phyloP scores from a whole-genome alignment of 441 rosid genomes.

The Iberis amara region DNA sequence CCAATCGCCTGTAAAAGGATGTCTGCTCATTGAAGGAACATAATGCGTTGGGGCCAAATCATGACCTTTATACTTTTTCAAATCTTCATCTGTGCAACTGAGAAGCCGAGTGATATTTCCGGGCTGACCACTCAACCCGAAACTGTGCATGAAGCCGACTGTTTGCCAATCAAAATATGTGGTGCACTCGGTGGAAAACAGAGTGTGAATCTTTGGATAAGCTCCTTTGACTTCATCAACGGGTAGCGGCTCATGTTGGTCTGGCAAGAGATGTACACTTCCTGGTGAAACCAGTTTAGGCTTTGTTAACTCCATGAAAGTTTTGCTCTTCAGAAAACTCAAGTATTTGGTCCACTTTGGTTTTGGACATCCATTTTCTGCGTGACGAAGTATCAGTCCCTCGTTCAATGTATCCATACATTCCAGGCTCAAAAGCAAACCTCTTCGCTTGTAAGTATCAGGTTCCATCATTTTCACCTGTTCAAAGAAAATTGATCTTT shows the following conservation, averaged over 20 bases:
- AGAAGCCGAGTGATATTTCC: slow-evolving; percentile 94
- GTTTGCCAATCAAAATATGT: slow-evolving; percentile 99
- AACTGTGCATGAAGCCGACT: slow-evolving; percentile 91
- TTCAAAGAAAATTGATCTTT: slow-evolving; percentile 15
- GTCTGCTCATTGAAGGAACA: slow-evolving; percentile 97
- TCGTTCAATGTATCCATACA: slow-evolving; percentile 87
- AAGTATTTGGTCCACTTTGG: slow-evolving; percentile 85
- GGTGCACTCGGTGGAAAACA: slow-evolving; percentile 92
- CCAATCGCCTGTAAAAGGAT: slow-evolving; percentile 98
- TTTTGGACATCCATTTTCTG: slow-evolving; percentile 71
- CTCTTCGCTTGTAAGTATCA: slow-evolving; percentile 52
- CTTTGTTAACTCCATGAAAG: slow-evolving; percentile 70
- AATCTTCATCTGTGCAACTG: slow-evolving; percentile 86
- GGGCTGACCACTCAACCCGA: slow-evolving; percentile 84
- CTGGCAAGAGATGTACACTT: slow-evolving; percentile 34
- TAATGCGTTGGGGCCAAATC: slow-evolving; percentile 94
- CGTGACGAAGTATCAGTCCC: slow-evolving; percentile 76
- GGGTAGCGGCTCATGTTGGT: slow-evolving; percentile 33
- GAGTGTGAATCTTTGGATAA: slow-evolving; percentile 78
- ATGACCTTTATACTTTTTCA: slow-evolving; percentile 72
- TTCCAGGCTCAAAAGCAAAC: slow-evolving; percentile 60
- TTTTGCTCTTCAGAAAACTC: slow-evolving; percentile 91
- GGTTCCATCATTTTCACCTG: slow-evolving; percentile 74
- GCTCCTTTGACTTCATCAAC: slow-evolving; percentile 41
- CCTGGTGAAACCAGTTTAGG: slow-evolving; percentile 54